Conservation (phyloP, 768 basidiomycete species). For the Psilocybe sp. region DNA sequence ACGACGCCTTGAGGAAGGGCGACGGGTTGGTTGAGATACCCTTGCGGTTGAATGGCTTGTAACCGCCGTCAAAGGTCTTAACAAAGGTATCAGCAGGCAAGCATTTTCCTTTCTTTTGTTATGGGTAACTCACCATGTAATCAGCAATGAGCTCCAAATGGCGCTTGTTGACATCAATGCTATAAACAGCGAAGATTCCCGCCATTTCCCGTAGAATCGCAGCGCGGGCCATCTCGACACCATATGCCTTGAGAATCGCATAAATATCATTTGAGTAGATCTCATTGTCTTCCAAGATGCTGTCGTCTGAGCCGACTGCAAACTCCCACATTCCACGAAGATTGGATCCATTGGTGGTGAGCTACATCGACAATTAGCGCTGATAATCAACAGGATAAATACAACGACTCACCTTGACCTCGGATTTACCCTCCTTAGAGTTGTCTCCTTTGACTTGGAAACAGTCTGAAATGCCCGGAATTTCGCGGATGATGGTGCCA, state of each 20-base stretch:
- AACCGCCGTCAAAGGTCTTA: constrained; percentile 97
- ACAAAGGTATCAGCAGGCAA: constrained; percentile 1
- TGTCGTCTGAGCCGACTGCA: constrained; percentile 46
- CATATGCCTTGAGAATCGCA: constrained; percentile 86
- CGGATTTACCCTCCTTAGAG: constrained; percentile 45
- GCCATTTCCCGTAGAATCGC: constrained; percentile 90
- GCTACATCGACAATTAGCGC: constrained; percentile 31
- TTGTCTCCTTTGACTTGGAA: constrained; percentile 68
- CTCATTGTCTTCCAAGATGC: constrained; percentile 70
- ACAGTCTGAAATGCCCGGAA: constrained; percentile 84
- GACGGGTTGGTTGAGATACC: constrained; percentile 92
- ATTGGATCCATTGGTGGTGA: constrained; percentile 93
- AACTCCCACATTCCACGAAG: constrained; percentile 86
- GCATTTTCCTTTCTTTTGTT: neutral
- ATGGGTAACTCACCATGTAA: constrained; percentile 79
- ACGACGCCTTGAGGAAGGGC: constrained; percentile 96
- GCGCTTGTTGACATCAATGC: constrained; percentile 89
- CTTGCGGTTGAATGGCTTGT: constrained; percentile 96
- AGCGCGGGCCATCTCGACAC: constrained; percentile 93
- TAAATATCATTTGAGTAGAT: constrained; percentile 96
- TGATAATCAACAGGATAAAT: constrained; percentile 1
- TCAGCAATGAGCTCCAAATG: constrained; percentile 97
- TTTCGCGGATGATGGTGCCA: constrained; percentile 84
- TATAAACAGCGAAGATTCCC: constrained; percentile 91
- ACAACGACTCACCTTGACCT: constrained; percentile 41